phyloP scores from a whole-genome alignment of 78 protist species.

The Speleostelium caveatum region DNA sequence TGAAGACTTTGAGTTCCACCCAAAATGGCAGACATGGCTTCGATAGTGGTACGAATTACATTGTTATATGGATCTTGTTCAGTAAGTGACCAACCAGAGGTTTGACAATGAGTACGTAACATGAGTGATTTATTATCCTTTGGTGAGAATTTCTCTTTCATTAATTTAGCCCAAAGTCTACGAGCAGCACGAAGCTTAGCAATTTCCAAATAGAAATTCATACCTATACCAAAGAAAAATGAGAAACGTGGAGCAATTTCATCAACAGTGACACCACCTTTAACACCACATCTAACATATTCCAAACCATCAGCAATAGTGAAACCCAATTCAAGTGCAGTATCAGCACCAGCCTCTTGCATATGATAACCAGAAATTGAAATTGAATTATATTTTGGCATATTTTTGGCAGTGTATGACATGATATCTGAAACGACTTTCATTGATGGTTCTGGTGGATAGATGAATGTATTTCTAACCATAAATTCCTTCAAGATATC shows the following conservation, averaged over 20 bases:
- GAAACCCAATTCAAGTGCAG: slow-evolving; percentile 95
- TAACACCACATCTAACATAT: slow-evolving; percentile 85
- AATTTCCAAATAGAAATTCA: slow-evolving; percentile 97
- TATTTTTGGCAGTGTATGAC: slow-evolving; percentile 91
- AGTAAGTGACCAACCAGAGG: slow-evolving; percentile 97
- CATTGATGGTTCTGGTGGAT: slow-evolving; percentile 98
- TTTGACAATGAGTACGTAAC: slow-evolving; percentile 98
- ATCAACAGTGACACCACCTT: slow-evolving; percentile 91
- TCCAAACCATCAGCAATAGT: slow-evolving; percentile 98
- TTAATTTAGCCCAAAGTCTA: slow-evolving; percentile 93
- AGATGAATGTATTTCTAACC: slow-evolving; percentile 97
- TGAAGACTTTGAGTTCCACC: slow-evolving; percentile 98
- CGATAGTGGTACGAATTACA: slow-evolving; percentile 98
- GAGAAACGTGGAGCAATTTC: slow-evolving; percentile 97
- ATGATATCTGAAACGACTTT: slow-evolving; percentile 96
- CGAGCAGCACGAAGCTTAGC: slow-evolving; percentile 99
- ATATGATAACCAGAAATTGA: slow-evolving; percentile 98
- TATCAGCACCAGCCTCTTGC: slow-evolving; percentile 99
- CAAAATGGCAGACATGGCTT: slow-evolving; percentile 98
- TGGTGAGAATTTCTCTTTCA: slow-evolving; percentile 93
- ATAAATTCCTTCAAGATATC: slow-evolving; percentile 96
- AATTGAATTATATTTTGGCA: slow-evolving; percentile 98
- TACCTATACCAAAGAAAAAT: slow-evolving; percentile 98
- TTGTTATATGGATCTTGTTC: slow-evolving; percentile 98
- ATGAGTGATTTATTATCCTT: slow-evolving; percentile 89